Percentiles rank a stretch among this genome's conserved stretches.
Evolutionary conservation across 768 basidiomycete species (phyloP).

Genomic region (Macrolepiota dolichaula): DNA sequence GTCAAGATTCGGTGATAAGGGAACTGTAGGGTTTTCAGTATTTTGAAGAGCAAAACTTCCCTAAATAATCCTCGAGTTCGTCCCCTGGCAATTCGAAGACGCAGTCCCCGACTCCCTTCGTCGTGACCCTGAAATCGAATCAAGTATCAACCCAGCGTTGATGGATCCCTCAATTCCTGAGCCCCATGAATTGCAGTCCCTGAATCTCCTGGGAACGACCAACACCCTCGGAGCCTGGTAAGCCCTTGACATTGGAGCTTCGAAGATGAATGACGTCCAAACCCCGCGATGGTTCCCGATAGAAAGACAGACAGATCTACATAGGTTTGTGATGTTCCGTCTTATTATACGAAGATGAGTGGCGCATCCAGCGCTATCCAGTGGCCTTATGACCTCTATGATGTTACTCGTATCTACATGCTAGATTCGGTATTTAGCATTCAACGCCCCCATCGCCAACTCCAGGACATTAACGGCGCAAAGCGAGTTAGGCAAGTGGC

Average conservation of each 20-base stretch:
- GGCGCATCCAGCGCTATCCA: too few species aligned
- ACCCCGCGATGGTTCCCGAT: background rate
- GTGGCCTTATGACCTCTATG: too few species aligned
- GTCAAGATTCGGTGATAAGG: background rate
- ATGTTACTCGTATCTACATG: too few species aligned
- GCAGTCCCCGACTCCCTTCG: background rate
- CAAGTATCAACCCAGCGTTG: background rate
- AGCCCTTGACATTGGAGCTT: background rate
- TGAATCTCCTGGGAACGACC: background rate
- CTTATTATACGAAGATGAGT: too few species aligned
- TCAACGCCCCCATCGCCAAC: too few species aligned
- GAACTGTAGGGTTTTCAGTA: background rate
- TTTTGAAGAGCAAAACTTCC: background rate
- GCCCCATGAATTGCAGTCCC: background rate
- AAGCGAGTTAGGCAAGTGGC: background rate
- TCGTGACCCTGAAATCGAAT: background rate
- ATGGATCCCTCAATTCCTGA: background rate
- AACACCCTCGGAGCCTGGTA: background rate
- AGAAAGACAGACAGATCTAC: background rate
- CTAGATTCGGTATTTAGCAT: too few species aligned
- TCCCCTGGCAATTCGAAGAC: background rate
- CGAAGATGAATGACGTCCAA: background rate
- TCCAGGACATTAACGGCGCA: too few species aligned
- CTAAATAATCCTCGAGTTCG: background rate
- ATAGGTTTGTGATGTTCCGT: background rate